Evolutionary conservation across 1,284 basidiomycete genomes (phyloP).

Genomic region (Sphagnurus paluster): DNA sequence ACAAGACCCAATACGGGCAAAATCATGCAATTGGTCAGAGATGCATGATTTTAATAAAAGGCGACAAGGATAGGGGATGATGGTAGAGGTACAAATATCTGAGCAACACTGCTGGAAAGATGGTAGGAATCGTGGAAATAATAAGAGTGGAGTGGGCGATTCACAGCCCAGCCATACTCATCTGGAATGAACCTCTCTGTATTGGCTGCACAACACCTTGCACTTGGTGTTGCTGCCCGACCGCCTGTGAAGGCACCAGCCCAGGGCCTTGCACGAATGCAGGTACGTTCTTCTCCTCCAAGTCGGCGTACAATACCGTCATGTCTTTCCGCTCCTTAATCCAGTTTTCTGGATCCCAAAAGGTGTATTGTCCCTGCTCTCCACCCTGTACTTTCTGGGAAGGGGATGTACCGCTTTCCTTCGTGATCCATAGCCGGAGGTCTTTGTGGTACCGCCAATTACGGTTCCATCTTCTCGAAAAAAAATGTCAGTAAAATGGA

Average conservation of each 20-base stretch:
- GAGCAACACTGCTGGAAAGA: constrained; percentile 15
- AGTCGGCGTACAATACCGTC: constrained; percentile 81
- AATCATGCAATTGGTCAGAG: constrained; percentile 16
- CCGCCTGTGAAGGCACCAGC: constrained; percentile 39
- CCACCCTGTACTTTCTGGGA: constrained; percentile 88
- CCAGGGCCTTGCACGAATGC: constrained; percentile 58
- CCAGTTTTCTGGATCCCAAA: constrained; percentile 92
- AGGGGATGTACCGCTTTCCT: constrained; percentile 82
- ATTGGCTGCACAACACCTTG: constrained; percentile 36
- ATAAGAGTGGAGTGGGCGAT: constrained; percentile 9
- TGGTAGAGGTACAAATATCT: constrained; percentile 23
- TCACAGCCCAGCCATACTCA: constrained; percentile 44
- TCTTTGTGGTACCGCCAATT: constrained; percentile 99
- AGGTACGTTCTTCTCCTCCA: constrained; percentile 82
- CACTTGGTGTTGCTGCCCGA: constrained; percentile 20
- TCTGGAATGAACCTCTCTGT: constrained; percentile 42
- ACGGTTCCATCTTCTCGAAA: constrained; percentile 80
- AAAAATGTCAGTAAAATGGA: no score
- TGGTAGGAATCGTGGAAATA: constrained; percentile 14
- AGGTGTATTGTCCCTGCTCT: constrained; percentile 88
- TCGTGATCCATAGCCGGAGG: constrained; percentile 92
- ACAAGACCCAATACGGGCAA: constrained; percentile 5
- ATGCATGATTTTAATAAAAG: constrained; percentile 14
- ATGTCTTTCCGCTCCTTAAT: constrained; percentile 85
- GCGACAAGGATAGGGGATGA: constrained; percentile 10